These are phyloP conservation scores for Xerocomellus intermedius DNA, from an alignment of 768 basidiomycete genomes.

Conservation along the genomic window DNA sequence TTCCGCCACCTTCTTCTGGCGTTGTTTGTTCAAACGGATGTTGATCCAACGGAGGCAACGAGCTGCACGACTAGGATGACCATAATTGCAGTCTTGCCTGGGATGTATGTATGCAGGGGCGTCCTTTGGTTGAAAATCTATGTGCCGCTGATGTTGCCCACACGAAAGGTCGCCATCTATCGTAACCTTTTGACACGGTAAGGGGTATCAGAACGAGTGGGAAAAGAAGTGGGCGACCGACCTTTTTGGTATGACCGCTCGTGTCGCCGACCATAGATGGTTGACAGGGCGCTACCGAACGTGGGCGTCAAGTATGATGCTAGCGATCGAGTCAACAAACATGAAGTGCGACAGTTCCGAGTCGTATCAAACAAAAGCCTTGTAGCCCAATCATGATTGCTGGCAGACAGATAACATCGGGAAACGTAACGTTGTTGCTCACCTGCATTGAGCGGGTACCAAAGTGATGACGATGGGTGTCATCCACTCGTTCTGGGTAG, in stretches of 20 bases:
- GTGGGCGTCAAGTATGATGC: slow-evolving; percentile 51
- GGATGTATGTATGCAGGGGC: slow-evolving; percentile 63
- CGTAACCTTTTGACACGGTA: slow-evolving; percentile 37
- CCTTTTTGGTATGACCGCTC: slow-evolving; percentile 65
- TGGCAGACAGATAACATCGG: slow-evolving; percentile 8
- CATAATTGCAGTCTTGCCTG: slow-evolving; percentile 66
- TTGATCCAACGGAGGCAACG: slow-evolving; percentile 52
- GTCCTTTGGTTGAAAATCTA: slow-evolving; percentile 59
- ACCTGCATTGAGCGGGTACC: slow-evolving; percentile 58
- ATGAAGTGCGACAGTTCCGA: not conserved
- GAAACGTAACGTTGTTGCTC: slow-evolving; percentile 2
- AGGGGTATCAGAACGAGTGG: not conserved
- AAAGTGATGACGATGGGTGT: slow-evolving; percentile 56
- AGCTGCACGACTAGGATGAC: slow-evolving; percentile 52
- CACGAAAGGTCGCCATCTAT: slow-evolving; percentile 50
- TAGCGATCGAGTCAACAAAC: slow-evolving; percentile 20
- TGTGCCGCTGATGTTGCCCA: slow-evolving; percentile 63
- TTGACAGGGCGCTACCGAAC: slow-evolving; percentile 58
- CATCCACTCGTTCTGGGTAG: slow-evolving; percentile 53
- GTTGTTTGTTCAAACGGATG: slow-evolving; percentile 50
- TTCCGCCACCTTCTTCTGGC: slow-evolving; percentile 39
- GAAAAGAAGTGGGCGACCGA: slow-evolving; percentile 1
- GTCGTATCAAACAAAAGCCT: slow-evolving; percentile 51
- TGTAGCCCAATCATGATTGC: slow-evolving; percentile 57
- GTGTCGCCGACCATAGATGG: slow-evolving; percentile 62